A percentile compares a stretch with the other conserved stretches of the same genome.
These are phyloP conservation scores for Cucumis hystrix DNA, from an alignment of 306 rosid genomes.

Conservation along the genomic window DNA sequence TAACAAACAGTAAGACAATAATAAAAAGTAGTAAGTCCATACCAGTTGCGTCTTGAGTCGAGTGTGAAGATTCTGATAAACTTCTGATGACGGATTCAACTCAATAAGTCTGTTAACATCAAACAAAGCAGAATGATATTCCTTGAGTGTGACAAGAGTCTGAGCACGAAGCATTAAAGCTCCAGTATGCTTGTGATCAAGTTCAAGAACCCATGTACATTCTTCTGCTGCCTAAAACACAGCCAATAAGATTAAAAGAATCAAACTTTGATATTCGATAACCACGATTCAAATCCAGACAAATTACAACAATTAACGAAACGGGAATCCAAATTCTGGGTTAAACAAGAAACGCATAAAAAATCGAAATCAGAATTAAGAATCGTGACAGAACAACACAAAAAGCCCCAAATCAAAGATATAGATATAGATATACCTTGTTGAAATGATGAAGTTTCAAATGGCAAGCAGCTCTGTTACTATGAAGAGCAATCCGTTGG, in stretches of 20 bases:
- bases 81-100: slow-evolving; percentile 81
- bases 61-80: slow-evolving; percentile 80
- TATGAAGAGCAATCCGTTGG: slow-evolving; percentile 69
- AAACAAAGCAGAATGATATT: slow-evolving; percentile 82
- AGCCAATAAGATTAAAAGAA: background rate
- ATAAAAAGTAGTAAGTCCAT: slow-evolving; percentile 14
- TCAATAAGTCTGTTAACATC: slow-evolving; percentile 82
- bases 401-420: background rate
- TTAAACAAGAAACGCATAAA: background rate
- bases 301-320: background rate
- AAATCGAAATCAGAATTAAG: background rate
- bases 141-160: slow-evolving; percentile 70
- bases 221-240: slow-evolving; percentile 72
- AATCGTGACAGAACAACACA: background rate
- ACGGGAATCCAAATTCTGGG: background rate
- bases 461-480: slow-evolving; percentile 86
- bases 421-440: slow-evolving; percentile 24
- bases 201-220: slow-evolving; percentile 87
- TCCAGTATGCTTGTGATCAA: slow-evolving; percentile 67
- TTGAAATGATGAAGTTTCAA: slow-evolving; percentile 79
- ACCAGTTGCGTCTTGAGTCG: slow-evolving; percentile 88
- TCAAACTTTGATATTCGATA: background rate
- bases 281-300: background rate
- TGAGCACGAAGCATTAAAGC: slow-evolving; percentile 84
- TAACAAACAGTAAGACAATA: background rate